Evolutionary conservation across 768 basidiomycete species (phyloP).

Genomic region (Mycena metata): DNA sequence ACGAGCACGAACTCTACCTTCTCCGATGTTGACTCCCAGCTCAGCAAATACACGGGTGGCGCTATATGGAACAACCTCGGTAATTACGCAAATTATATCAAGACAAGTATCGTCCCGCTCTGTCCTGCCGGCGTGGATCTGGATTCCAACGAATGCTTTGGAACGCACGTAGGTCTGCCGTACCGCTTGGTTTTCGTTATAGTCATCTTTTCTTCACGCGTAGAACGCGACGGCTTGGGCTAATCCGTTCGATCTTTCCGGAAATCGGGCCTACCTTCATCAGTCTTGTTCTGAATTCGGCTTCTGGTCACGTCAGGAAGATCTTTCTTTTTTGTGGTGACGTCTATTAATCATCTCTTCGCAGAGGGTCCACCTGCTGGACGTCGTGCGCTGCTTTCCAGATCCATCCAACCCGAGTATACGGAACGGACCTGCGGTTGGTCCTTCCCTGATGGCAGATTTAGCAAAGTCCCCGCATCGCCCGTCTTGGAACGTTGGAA

Average conservation of each 20-base stretch:
- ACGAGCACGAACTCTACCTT: constrained; percentile 27
- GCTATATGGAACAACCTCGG: constrained; percentile 28
- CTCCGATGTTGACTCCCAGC: constrained; percentile 25
- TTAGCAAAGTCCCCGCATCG: constrained; percentile 23
- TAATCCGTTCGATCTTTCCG: constrained; percentile 25
- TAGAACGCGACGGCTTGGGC: constrained; percentile 25
- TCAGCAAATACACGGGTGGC: constrained; percentile 30
- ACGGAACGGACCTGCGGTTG: constrained; percentile 12
- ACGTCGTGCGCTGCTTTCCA: constrained; percentile 26
- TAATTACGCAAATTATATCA: constrained; percentile 33
- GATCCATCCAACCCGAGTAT: constrained; percentile 28
- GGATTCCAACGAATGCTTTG: constrained; percentile 33
- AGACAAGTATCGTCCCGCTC: constrained; percentile 20
- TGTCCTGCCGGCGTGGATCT: constrained; percentile 29
- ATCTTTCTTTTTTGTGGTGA: background rate
- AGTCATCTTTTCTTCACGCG: constrained; percentile 8
- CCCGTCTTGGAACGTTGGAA: constrained; percentile 32
- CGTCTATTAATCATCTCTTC: background rate
- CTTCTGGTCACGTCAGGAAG: constrained; percentile 24
- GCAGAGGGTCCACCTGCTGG: constrained; percentile 24
- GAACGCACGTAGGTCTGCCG: constrained; percentile 25
- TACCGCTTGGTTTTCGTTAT: constrained; percentile 15
- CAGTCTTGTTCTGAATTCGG: constrained; percentile 30
- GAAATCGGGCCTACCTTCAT: constrained; percentile 29
- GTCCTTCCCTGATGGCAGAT: constrained; percentile 24